Evolutionary conservation across 116 monocot genomes (phyloP), one percentile per base, ranked within the genome.

Genomic region (Phalaenopsis hybrid): DNA sequence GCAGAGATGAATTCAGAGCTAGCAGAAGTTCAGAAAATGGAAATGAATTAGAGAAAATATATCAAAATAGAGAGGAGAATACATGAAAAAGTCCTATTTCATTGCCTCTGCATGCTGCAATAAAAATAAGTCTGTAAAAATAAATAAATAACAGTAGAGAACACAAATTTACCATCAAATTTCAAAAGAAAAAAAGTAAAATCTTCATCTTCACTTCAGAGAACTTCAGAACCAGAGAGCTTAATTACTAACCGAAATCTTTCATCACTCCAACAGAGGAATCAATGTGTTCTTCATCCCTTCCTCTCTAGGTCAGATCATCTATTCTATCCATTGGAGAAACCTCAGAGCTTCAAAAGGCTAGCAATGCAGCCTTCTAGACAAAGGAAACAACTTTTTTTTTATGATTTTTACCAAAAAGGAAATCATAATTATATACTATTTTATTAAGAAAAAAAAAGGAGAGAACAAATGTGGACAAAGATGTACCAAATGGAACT

Each of bases 391-490:
- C 20, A 74, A 44, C n/a, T 44, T 41, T 5, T 74, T n/a, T 8
- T 44, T 44, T 44, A 52, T 52, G 75, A 75, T 44, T 4, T 20
- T 18, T 52, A 17, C 75, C 18, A 75, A 33, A 25, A 45, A 70
- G 70, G 13, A 70, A 70, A 34, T 20, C 28, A 70, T 70, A 3
- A 21, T 7, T 5, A 61, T 20, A 6, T 31, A n/a, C 8, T 70
- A 11, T 70, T 28, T 31, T 41, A 44, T 45, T 28, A 28, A 28
- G 28, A 28, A 28, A 28, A 28, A 28, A 28, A 0, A 16, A 74
- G 12, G 11, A 76, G 49, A 50, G 25, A 7, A 51, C 50, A 28
- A 77, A 77, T 77, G 28, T 7, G 77, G 77, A 77, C 77, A 51
- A 51, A 77, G 13, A 1, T 50, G 48, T 50, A 77, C 50, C 44